Evolutionary conservation across 805 yeast species (phyloP).

Genomic region (Schwanniomyces vanrijiae): DNA sequence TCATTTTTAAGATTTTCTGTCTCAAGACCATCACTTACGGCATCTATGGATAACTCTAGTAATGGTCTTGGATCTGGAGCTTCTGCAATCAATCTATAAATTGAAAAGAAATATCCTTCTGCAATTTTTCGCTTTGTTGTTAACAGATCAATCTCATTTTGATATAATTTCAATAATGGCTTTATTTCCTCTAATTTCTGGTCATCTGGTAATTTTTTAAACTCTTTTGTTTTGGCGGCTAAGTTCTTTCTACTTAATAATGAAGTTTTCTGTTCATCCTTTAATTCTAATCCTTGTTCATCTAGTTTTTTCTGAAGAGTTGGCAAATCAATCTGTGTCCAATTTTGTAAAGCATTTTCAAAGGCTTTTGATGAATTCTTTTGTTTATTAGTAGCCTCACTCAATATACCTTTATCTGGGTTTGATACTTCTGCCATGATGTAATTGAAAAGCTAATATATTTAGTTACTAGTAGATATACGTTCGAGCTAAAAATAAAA

Average conservation of each 20-base stretch:
- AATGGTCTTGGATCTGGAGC: slow-evolving; percentile 92
- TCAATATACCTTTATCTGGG: neutral
- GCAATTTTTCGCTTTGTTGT: slow-evolving; percentile 75
- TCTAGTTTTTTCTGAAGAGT: slow-evolving; percentile 72
- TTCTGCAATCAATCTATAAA: slow-evolving; percentile 77
- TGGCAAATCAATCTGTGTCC: slow-evolving; percentile 76
- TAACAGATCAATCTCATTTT: slow-evolving; percentile 80
- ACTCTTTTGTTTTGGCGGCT: slow-evolving; percentile 83
- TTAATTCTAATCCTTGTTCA: slow-evolving; percentile 68
- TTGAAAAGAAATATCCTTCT: slow-evolving; percentile 70
- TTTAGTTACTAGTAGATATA: neutral
- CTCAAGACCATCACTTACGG: slow-evolving; percentile 57
- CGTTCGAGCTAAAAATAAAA: neutral
- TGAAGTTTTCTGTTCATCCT: slow-evolving; percentile 67
- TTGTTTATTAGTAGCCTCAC: neutral
- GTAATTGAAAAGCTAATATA: neutral
- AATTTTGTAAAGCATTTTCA: slow-evolving; percentile 63
- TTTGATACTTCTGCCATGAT: slow-evolving; percentile 1
- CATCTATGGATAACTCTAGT: slow-evolving; percentile 66
- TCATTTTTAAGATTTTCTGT: slow-evolving; percentile 52
- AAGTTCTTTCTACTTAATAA: slow-evolving; percentile 70
- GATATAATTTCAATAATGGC: slow-evolving; percentile 72
- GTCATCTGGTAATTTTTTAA: slow-evolving; percentile 67
- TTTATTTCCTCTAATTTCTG: slow-evolving; percentile 68
- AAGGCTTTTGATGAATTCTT: slow-evolving; percentile 24